Base-by-base conservation (phyloP, 2,329 filamentous ascomycete species). In the Alternaria panax region DNA sequence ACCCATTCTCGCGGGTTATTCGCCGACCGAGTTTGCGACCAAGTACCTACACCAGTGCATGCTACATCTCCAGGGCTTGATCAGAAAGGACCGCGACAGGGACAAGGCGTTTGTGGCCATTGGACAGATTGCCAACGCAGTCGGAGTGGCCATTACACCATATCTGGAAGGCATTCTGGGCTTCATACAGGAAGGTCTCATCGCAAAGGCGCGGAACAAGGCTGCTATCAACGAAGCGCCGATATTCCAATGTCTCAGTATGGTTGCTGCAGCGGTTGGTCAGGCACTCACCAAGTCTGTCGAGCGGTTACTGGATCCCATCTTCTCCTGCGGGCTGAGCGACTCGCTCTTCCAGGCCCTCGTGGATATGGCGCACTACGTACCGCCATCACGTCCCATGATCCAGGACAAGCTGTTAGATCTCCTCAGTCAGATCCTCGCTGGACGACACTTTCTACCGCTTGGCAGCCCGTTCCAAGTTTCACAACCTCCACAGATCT, bases 261-360 rank as follows among this genome's bases (percentile, higher is more conserved):
- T 96, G 81, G 86, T 99, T 52, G 93, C 95, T 0, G 90, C 96
- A 45, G 95, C 95, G 3, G 95, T 98, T 28, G 95, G 95, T 1
- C 95, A 99, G 80, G 95, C 94, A 0, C 84, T 99, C 53, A 98
- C 92, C 84, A 99, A 98, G 80, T 97, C 98, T 75, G 97, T 99
- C 88, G 93, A 97, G 75, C 92, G 93, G 12, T 82, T 99, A 27
- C 85, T 99, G 9, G 94, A 97, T 69, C 93, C 96, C 11, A 97
- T 99, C 59, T 99, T 99, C 78, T 93, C 92, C 16, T 99, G 95
- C 75, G 95, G 96, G 48, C 84, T 99, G 52, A 97, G 93, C 36
- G 91, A 94, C 57, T 95, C 96, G 67, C 85, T 99, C 24, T 97
- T 94, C 0, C 93, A 98, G 75, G 96, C 96, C 3, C 83, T 99